Conservation (phyloP, 164 flowering plant genomes). For the Liquidambar formosana region DNA sequence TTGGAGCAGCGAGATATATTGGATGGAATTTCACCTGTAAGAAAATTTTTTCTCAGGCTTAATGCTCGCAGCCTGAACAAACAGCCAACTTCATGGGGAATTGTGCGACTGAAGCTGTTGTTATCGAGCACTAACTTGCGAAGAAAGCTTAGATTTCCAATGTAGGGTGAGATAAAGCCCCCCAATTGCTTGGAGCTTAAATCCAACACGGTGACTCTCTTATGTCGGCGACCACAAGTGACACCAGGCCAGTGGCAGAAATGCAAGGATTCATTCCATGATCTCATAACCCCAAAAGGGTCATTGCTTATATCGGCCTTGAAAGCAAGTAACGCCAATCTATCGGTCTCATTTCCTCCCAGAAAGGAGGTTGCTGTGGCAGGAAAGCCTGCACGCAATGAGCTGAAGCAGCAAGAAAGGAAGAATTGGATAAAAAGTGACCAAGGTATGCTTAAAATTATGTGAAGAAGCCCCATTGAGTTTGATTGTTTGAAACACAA, state of each 20-base stretch:
- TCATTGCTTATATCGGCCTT: neutral
- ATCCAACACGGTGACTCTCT: constrained; percentile 11
- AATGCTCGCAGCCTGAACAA: constrained; percentile 5
- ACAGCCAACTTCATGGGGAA: constrained; percentile 13
- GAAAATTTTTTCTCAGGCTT: constrained; percentile 1
- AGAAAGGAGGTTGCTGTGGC: neutral
- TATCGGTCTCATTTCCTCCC: constrained; percentile 8
- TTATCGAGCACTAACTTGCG: neutral
- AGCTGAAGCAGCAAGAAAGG: neutral
- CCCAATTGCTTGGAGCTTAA: neutral
- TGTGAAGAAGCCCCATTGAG: too few relatives aligned
- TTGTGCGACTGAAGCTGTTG: constrained; percentile 1
- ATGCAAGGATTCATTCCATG: too few relatives aligned
- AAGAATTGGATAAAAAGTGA: neutral
- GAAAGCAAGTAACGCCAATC: too few relatives aligned
- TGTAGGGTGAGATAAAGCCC: constrained; percentile 16
- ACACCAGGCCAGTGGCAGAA: constrained; percentile 17
- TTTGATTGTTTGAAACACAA: too few relatives aligned
- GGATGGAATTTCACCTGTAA: constrained; percentile 17
- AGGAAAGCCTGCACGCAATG: neutral
- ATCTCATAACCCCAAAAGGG: neutral
- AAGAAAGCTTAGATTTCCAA: constrained; percentile 21
- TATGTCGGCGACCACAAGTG: constrained; percentile 7
- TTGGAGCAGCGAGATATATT: constrained; percentile 6
- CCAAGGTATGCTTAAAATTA: too few relatives aligned